Conservation (phyloP, 2,329 filamentous ascomycete genomes). For the Metarhizium humberi region DNA sequence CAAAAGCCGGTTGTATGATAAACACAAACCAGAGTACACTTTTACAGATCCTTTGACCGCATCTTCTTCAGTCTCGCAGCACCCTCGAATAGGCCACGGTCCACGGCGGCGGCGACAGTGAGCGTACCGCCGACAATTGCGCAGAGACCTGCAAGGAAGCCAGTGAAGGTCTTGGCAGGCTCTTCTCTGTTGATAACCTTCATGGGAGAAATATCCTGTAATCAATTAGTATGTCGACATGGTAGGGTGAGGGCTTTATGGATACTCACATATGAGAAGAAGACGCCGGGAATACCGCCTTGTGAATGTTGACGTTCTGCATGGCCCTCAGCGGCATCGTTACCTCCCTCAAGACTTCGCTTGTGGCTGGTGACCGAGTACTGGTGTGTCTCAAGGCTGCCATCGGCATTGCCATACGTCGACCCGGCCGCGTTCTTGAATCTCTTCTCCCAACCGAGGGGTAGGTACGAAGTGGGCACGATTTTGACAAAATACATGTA, state of each 20-base stretch:
- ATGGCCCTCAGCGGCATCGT: constrained; percentile 79
- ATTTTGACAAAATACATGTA: constrained; percentile 99
- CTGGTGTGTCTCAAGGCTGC: constrained; percentile 93
- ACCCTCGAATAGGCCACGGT: constrained; percentile 87
- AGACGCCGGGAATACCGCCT: constrained; percentile 92
- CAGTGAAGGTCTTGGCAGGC: constrained; percentile 77
- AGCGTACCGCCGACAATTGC: constrained; percentile 90
- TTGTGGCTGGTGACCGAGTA: constrained; percentile 97
- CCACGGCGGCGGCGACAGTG: constrained; percentile 88
- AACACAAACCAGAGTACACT: background rate
- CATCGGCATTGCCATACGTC: constrained; percentile 48
- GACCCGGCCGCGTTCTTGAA: constrained; percentile 18
- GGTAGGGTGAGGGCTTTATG: background rate
- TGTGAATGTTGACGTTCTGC: constrained; percentile 82
- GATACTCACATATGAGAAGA: constrained; percentile 89
- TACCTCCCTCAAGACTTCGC: constrained; percentile 74
- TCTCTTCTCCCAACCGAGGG: constrained; percentile 74
- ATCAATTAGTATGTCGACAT: constrained; percentile 9
- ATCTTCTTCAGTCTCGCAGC: constrained; percentile 78
- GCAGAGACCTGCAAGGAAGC: constrained; percentile 89
- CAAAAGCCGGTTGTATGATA: background rate
- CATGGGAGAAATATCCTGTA: constrained; percentile 94
- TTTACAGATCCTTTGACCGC: constrained; percentile 52
- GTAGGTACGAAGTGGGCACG: constrained; percentile 88
- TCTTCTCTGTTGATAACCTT: constrained; percentile 97